phyloP scores from a whole-genome alignment of 1,139 yeast genomes.

The Saccharomyces pastorianus region DNA sequence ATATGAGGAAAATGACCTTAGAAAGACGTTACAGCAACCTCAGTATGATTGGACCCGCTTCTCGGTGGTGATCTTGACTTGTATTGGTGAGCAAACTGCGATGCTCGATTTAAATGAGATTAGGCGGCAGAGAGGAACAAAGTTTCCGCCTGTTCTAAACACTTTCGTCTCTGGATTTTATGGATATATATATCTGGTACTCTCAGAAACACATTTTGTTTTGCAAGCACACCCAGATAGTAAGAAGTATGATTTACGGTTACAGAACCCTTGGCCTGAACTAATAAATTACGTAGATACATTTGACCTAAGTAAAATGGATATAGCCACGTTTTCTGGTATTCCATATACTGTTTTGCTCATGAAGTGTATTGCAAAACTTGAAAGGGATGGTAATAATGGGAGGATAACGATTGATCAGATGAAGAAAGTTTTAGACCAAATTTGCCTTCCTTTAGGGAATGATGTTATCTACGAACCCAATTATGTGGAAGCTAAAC shows the following conservation, averaged over 20 bases:
- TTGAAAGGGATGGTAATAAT: background rate
- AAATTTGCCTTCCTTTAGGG: background rate
- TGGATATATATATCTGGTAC: slow-evolving; percentile 51
- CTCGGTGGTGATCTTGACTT: background rate
- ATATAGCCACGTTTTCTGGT: slow-evolving; percentile 51
- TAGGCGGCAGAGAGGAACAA: slow-evolving; percentile 1
- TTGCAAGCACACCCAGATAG: slow-evolving; percentile 71
- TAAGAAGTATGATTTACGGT: slow-evolving; percentile 56
- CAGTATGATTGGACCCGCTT: background rate
- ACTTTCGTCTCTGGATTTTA: slow-evolving; percentile 44
- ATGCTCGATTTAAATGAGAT: slow-evolving; percentile 2
- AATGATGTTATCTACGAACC: slow-evolving; percentile 38
- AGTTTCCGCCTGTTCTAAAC: slow-evolving; percentile 12
- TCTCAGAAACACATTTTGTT: slow-evolving; percentile 49
- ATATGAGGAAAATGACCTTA: background rate
- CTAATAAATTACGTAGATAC: slow-evolving; percentile 46
- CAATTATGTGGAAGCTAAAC: slow-evolving; percentile 67
- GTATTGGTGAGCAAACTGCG: background rate
- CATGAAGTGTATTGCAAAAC: slow-evolving; percentile 45
- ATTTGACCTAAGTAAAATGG: slow-evolving; percentile 41
- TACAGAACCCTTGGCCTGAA: slow-evolving; percentile 72
- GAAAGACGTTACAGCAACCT: background rate
- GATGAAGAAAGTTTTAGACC: background rate
- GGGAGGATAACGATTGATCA: background rate
- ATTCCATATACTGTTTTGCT: slow-evolving; percentile 68